Evolutionary conservation across 208 protist genomes (phyloP).

Genomic region (Leptomonas seymouri): DNA sequence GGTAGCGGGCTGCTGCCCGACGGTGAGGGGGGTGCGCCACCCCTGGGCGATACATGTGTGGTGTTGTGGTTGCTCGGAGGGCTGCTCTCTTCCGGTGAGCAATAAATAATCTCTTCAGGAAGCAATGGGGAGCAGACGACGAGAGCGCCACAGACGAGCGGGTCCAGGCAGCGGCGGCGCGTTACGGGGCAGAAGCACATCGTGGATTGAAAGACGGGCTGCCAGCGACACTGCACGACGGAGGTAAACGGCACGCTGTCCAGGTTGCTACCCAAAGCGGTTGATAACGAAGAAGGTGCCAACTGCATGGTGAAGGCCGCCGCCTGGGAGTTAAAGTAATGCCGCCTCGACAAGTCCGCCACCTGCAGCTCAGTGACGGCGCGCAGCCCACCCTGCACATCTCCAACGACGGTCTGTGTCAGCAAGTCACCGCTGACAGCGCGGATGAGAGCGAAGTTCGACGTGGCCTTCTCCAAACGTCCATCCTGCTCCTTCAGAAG

Average conservation of each 20-base stretch:
- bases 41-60: neutral
- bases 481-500: constrained; percentile 40
- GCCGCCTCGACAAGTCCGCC: constrained; percentile 19
- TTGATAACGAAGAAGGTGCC: neutral
- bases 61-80: neutral
- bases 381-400: neutral
- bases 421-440: constrained; percentile 9
- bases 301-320: constrained; percentile 23
- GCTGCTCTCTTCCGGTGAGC: neutral
- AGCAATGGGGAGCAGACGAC: constrained; percentile 14
- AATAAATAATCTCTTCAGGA: constrained; percentile 17
- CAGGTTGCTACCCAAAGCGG: neutral
- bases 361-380: neutral
- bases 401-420: constrained; percentile 13
- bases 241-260: constrained; percentile 5
- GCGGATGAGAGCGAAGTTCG: constrained; percentile 20
- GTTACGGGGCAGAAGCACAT: constrained; percentile 86
- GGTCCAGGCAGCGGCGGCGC: constrained; percentile 76
- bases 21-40: neutral
- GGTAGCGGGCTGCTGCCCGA: constrained; percentile 8
- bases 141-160: constrained; percentile 46
- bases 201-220: constrained; percentile 65
- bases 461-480: constrained; percentile 16
- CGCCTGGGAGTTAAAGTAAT: constrained; percentile 26
- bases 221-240: constrained; percentile 41